Base-by-base conservation (phyloP, 805 yeast species). In the Candida pseudofarinosa region DNA sequence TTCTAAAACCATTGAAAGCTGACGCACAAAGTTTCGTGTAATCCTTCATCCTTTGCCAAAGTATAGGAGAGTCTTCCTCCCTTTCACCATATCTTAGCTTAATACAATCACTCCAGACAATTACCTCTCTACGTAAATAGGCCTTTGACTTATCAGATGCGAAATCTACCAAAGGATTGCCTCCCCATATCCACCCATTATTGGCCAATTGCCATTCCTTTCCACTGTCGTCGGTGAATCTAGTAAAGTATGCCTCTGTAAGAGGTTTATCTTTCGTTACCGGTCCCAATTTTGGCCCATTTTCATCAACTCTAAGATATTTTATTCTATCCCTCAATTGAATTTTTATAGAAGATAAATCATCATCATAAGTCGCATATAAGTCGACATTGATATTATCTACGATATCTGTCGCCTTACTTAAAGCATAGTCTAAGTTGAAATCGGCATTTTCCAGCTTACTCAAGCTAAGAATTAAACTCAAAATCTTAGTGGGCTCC, bases 171-270 rank as follows among this genome's bases (percentile, higher is more conserved):
- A 90, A 65, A 1, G 98, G 97, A 52, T 91, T 83, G 8, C 96
- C 97, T 41, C 88, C 90, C 99, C 99, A 91, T 43, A 93, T 88
- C 97, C 98, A 91, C 37, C 99, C 99, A 56, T 93, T 91, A 58
- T 93, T 93, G 3, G 96, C 98, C 45, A 91, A 68, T 6, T 86
- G 83, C 67, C 81, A 83, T 1, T 73, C 67, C 32, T 74, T 70
- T 2, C 89, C 91, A 2, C 57, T 57, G 0, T 65, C 60, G 38
- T 62, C 75, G 2, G 52, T 59, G 51, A 90, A 79, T 45, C 89
- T 70, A 1, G 97, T 88, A 61, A 93, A 91, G 62, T 91, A 91
- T 3, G 90, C 81, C 62, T 91, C 98, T 2, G 86, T 77, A 32
- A 91, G 69, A 0, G 96, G 96, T 18, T 41, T 38, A 3, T 65